Conservation (phyloP, 805 yeast genomes). For the Cyberlindnera euphorbiae region DNA sequence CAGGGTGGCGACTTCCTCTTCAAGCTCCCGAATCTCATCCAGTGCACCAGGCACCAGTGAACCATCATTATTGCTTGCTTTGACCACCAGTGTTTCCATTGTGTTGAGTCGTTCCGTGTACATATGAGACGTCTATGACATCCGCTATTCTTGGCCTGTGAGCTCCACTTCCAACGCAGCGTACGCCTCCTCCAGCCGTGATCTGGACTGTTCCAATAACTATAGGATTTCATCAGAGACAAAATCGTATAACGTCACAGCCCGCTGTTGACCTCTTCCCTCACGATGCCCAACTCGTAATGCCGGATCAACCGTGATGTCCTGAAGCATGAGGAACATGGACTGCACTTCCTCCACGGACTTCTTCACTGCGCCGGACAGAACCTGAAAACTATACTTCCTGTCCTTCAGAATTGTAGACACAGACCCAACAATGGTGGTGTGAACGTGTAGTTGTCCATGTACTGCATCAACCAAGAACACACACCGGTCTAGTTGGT, state of each 20-base stretch:
- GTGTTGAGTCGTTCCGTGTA: slow-evolving; percentile 11
- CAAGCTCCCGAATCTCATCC: slow-evolving; percentile 44
- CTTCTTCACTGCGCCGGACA: slow-evolving; percentile 26
- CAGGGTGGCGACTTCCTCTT: slow-evolving; percentile 64
- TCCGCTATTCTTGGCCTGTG: slow-evolving; percentile 3
- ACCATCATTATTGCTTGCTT: slow-evolving; percentile 8
- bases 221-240: slow-evolving; percentile 34
- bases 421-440: slow-evolving; percentile 19
- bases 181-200: slow-evolving; percentile 1
- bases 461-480: slow-evolving; percentile 42
- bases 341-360: slow-evolving; percentile 31
- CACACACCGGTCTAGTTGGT: slow-evolving; percentile 36
- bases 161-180: slow-evolving; percentile 5
- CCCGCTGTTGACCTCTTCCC: not conserved
- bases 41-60: slow-evolving; percentile 22
- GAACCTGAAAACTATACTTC: slow-evolving; percentile 1
- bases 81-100: slow-evolving; percentile 31
- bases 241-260: slow-evolving; percentile 39
- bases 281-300: not conserved
- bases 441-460: slow-evolving; percentile 43
- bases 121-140: not conserved
- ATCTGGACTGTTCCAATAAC: slow-evolving; percentile 18
- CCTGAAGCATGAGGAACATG: slow-evolving; percentile 30
- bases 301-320: slow-evolving; percentile 9
- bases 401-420: slow-evolving; percentile 9